These are phyloP conservation scores for Zygosaccharomyces sapae DNA, from an alignment of 1,139 yeast genomes.

Conservation along the genomic window DNA sequence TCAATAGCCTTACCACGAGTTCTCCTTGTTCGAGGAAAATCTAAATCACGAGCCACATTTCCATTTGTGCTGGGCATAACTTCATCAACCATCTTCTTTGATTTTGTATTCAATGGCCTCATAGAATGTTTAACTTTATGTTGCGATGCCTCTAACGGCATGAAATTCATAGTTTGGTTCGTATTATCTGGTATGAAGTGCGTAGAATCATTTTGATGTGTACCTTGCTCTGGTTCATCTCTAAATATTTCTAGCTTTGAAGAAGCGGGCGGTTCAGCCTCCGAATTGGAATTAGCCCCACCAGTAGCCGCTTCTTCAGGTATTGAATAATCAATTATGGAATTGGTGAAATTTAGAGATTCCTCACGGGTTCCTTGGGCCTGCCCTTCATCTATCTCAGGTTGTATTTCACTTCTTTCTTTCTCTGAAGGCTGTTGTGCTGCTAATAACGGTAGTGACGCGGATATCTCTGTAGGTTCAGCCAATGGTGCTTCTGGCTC, in stretches of 20 bases:
- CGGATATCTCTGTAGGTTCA: not conserved
- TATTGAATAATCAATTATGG: slow-evolving; percentile 33
- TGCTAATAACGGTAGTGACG: not conserved
- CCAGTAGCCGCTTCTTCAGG: slow-evolving; percentile 27
- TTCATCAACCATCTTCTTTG: slow-evolving; percentile 36
- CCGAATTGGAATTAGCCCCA: slow-evolving; percentile 8
- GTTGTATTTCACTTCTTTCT: slow-evolving; percentile 19
- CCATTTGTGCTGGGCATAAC: slow-evolving; percentile 38
- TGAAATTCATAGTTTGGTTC: slow-evolving; percentile 6
- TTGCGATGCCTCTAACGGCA: slow-evolving; percentile 17
- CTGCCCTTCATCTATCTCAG: not conserved
- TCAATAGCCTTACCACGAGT: slow-evolving; percentile 54
- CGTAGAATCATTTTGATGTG: not conserved
- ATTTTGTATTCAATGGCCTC: slow-evolving; percentile 34
- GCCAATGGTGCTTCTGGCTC: not conserved
- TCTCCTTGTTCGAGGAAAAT: slow-evolving; percentile 37
- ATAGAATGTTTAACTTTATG: slow-evolving; percentile 31
- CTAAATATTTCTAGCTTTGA: slow-evolving; percentile 25
- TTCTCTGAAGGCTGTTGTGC: slow-evolving; percentile 14
- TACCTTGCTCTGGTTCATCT: slow-evolving; percentile 14
- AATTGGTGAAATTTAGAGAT: slow-evolving; percentile 26
- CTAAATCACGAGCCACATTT: slow-evolving; percentile 16
- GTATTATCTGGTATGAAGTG: not conserved
- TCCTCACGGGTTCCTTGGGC: slow-evolving; percentile 18
- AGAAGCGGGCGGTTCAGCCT: slow-evolving; percentile 8